Evolutionary conservation across 768 basidiomycete genomes (phyloP), one percentile per base, ranked within the genome.

Genomic region (Termitomyces sp.): DNA sequence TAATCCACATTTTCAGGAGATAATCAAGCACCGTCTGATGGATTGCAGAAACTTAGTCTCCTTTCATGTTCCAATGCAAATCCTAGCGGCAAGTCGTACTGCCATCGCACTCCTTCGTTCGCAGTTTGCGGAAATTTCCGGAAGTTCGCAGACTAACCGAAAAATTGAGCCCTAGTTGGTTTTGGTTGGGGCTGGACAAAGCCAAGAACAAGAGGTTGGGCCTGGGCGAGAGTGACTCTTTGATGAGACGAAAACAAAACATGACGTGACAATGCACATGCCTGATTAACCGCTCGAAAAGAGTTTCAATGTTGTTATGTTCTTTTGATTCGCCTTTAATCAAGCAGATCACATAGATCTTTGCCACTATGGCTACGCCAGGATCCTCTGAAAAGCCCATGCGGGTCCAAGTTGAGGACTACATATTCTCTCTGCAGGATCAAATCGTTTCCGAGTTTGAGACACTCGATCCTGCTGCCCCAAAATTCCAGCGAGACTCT

Each of bases 391-490:
- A 46, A 21, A 67, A 65, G 30, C 72, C 76, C 12, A 91, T 98
- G 90, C 88, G 93, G 41, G 67, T 82, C 37, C 84, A 82, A 58
- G 82, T 97, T 62, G 86, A 90, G 58, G 73, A 77, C 17, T 94
- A 90, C 70, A 81, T 97, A 65, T 76, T 82, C 54, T 63, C 66
- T 5, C 84, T 98, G 17, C 96, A 98, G 69, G 76, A 87, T 28
- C 71, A 81, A 22, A 97, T 98, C 54, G 88, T 96, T 53, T 59
- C 71, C 15, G 78, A 83, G 0, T 77, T 98, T 56, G 93, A 98
- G 70, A 66, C 76, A 10, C 79, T 97, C 61, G 95, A 98, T 65
- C 81, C 88, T 2, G 69, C 70, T 24, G 77, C 86, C 1, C 80
- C 83, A 0, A 71, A 72, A 19, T 96, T 96, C 80, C 83, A 88